Percentiles rank a stretch among this genome's conserved stretches.
These are phyloP conservation scores for Amanita brunnescens DNA, from an alignment of 768 basidiomycete species.

Conservation along the genomic window DNA sequence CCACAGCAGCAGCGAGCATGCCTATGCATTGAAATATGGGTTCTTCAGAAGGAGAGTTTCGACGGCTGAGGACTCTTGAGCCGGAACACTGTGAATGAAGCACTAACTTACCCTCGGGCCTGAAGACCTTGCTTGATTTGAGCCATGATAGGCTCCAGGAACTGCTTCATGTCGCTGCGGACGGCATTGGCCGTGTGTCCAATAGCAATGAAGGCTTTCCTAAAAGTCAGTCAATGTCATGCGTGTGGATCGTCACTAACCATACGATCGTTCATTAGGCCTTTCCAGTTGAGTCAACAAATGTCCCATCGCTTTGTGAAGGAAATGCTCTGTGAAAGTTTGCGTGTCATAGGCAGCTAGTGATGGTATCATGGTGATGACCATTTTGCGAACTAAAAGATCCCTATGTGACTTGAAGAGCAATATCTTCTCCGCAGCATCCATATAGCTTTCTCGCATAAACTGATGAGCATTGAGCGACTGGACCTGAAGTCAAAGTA, in stretches of 20 bases:
- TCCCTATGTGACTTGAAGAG: slow-evolving; percentile 86
- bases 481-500: neutral
- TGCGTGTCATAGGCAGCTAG: slow-evolving; percentile 92
- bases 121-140: slow-evolving; percentile 88
- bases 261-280: slow-evolving; percentile 79
- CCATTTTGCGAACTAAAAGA: slow-evolving; percentile 81
- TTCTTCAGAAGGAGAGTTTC: slow-evolving; percentile 89
- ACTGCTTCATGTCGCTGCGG: slow-evolving; percentile 91
- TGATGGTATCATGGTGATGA: slow-evolving; percentile 92
- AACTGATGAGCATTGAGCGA: slow-evolving; percentile 37
- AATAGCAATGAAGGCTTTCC: slow-evolving; percentile 86
- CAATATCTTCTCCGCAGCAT: slow-evolving; percentile 85
- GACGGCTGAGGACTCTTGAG: slow-evolving; percentile 39
- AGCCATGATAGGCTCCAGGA: slow-evolving; percentile 83
- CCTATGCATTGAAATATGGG: slow-evolving; percentile 97
- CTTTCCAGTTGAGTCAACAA: slow-evolving; percentile 83
- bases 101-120: slow-evolving; percentile 60
- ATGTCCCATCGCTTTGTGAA: slow-evolving; percentile 92
- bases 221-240: slow-evolving; percentile 2
- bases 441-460: slow-evolving; percentile 80
- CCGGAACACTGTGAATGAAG: neutral
- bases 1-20: slow-evolving; percentile 92
- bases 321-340: slow-evolving; percentile 83
- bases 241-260: slow-evolving; percentile 32
- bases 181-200: slow-evolving; percentile 91